phyloP scores from a whole-genome alignment of 306 rosid genomes.

The Prunus kanzakura region DNA sequence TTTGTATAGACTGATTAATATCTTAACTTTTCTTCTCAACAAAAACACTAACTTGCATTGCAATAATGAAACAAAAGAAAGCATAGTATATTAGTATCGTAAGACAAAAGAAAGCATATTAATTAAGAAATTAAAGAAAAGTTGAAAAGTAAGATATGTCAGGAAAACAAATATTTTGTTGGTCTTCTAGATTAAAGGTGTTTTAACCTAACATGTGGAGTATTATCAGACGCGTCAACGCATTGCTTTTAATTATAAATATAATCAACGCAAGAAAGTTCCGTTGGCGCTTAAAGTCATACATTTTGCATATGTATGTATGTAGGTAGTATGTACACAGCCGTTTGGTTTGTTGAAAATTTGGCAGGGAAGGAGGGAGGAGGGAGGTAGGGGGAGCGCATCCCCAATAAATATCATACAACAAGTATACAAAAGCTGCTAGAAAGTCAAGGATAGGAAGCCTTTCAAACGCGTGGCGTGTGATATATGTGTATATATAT shows the following conservation, averaged over 20 bases:
- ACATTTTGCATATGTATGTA: neutral
- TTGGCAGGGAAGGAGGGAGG: neutral
- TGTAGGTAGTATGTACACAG: neutral
- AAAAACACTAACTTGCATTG: too few species aligned
- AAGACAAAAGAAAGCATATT: too few species aligned
- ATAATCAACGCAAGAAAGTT: neutral
- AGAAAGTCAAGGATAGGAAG: neutral
- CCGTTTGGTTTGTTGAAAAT: conserved; percentile 3
- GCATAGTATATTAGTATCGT: too few species aligned
- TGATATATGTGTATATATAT: too few species aligned
- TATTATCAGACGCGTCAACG: neutral
- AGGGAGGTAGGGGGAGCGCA: neutral
- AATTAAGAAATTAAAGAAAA: too few species aligned
- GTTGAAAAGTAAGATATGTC: too few species aligned
- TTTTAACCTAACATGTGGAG: neutral
- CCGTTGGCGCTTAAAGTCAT: neutral
- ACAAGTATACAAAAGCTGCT: neutral
- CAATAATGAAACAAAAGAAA: too few species aligned
- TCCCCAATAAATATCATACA: neutral
- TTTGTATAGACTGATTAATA: too few species aligned
- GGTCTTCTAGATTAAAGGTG: neutral
- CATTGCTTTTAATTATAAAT: neutral
- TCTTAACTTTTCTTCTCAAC: too few species aligned
- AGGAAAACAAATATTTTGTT: neutral
- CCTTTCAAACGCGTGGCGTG: neutral